Evolutionary conservation across 179 eudicot species (phyloP).

Genomic region (Actinidia chinensis): DNA sequence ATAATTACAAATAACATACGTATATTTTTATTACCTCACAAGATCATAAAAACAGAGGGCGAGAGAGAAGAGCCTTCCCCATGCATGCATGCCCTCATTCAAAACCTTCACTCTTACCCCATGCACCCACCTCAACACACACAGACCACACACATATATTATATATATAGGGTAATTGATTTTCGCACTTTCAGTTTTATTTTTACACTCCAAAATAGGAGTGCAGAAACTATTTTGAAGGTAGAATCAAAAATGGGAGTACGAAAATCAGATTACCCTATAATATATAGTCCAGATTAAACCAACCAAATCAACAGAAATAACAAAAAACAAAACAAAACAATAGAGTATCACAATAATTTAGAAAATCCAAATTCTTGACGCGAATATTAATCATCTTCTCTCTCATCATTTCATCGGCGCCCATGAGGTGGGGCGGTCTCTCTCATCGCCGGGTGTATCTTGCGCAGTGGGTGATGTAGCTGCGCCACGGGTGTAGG

Average conservation of each 20-base stretch:
- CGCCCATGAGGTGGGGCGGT: too few species aligned
- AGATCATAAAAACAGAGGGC: too few species aligned
- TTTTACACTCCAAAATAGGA: too few species aligned
- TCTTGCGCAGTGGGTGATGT: conserved; percentile 22
- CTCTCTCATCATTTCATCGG: background rate
- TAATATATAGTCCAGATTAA: background rate
- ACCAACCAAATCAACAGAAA: background rate
- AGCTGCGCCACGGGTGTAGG: conserved; percentile 25
- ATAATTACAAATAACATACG: too few species aligned
- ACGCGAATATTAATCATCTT: background rate
- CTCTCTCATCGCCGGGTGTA: background rate
- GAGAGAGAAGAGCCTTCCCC: background rate
- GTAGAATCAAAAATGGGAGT: too few species aligned
- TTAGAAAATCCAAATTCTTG: background rate
- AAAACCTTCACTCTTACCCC: background rate
- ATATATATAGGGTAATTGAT: too few species aligned
- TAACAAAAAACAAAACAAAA: background rate
- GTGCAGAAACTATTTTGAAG: too few species aligned
- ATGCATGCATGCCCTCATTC: background rate
- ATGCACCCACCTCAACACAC: conserved; percentile 6
- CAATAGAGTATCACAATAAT: background rate
- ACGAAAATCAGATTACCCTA: too few species aligned
- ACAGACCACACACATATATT: too few species aligned
- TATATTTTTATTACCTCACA: too few species aligned
- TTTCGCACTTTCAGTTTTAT: too few species aligned